A percentile compares a stretch with the other conserved stretches of the same genome.
Conservation (phyloP, 805 yeast species). For the Candida oleophila region DNA sequence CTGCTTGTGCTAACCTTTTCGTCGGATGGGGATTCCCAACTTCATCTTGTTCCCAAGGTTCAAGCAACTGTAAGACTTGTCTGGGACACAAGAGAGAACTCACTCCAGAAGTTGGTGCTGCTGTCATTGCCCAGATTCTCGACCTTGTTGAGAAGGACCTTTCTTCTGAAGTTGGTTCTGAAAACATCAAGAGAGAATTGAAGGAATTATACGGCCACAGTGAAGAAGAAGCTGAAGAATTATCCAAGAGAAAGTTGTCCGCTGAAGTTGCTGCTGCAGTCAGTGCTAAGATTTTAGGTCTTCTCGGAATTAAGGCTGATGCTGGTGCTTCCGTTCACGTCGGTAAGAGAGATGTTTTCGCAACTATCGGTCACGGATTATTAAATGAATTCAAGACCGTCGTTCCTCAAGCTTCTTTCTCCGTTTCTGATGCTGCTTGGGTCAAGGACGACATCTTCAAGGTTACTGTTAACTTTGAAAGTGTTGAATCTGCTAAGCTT, state of each 20-base stretch:
- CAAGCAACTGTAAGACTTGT: not conserved
- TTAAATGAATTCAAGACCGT: conserved; percentile 7
- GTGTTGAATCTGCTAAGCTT: conserved; percentile 19
- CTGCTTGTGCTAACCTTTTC: not conserved
- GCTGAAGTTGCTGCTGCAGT: conserved; percentile 10
- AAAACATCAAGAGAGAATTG: conserved; percentile 3
- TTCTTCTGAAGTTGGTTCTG: conserved; percentile 6
- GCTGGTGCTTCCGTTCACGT: conserved; percentile 8
- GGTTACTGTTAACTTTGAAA: conserved; percentile 22
- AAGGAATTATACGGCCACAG: not conserved
- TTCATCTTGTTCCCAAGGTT: not conserved
- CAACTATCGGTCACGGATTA: conserved; percentile 9
- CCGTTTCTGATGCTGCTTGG: conserved; percentile 20
- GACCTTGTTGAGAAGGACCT: conserved; percentile 8
- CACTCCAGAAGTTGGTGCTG: conserved; percentile 8
- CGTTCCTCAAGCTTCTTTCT: conserved; percentile 24
- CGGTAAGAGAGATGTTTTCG: conserved; percentile 8
- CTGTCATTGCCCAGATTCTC: conserved; percentile 7
- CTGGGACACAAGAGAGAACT: conserved; percentile 11
- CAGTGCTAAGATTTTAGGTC: conserved; percentile 9
- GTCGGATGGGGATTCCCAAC: conserved; percentile 4
- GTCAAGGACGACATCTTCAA: conserved; percentile 18
- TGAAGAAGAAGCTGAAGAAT: conserved; percentile 3
- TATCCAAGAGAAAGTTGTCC: conserved; percentile 10
- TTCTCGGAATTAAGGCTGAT: conserved; percentile 9